phyloP scores from a whole-genome alignment of 2,329 filamentous ascomycete genomes.

The Albophoma yamanashiensis region DNA sequence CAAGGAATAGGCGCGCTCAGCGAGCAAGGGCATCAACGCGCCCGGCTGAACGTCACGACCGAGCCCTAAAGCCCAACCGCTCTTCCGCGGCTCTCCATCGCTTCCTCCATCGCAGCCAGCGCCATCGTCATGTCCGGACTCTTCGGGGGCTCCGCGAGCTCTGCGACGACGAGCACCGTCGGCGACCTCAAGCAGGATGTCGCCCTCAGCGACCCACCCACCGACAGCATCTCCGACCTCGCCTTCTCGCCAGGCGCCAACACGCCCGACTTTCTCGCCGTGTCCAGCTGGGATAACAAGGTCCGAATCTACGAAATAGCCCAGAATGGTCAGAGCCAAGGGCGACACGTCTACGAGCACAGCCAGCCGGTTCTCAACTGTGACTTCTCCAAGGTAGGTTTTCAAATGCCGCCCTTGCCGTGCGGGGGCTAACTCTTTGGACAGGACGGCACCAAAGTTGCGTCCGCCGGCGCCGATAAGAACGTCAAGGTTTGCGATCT shows the following conservation, averaged over 20 bases:
- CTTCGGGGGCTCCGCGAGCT: conserved; percentile 42
- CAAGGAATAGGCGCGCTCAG: not conserved
- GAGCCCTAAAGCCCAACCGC: not conserved
- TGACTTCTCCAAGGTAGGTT: conserved; percentile 76
- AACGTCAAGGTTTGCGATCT: conserved; percentile 83
- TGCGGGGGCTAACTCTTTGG: not conserved
- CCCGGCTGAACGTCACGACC: not conserved
- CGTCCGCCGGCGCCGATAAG: conserved; percentile 85
- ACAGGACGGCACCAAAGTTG: conserved; percentile 83
- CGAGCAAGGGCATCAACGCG: not conserved
- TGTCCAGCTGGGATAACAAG: conserved; percentile 95
- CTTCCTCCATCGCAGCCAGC: conserved; percentile 3
- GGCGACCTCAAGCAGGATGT: conserved; percentile 90
- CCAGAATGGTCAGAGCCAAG: conserved; percentile 64
- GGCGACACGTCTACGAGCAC: conserved; percentile 79
- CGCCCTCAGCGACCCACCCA: conserved; percentile 63
- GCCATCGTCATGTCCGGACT: conserved; percentile 48
- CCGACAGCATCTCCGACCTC: conserved; percentile 83
- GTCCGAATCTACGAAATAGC: conserved; percentile 94
- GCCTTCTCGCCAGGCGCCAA: conserved; percentile 59
- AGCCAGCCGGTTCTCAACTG: conserved; percentile 74
- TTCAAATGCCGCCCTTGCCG: too few species aligned
- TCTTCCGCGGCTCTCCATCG: not conserved
- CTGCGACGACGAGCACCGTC: conserved; percentile 57
- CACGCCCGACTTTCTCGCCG: conserved; percentile 66